Conservation (phyloP, 495 filamentous ascomycete genomes). For the Gamarada debralockiae region DNA sequence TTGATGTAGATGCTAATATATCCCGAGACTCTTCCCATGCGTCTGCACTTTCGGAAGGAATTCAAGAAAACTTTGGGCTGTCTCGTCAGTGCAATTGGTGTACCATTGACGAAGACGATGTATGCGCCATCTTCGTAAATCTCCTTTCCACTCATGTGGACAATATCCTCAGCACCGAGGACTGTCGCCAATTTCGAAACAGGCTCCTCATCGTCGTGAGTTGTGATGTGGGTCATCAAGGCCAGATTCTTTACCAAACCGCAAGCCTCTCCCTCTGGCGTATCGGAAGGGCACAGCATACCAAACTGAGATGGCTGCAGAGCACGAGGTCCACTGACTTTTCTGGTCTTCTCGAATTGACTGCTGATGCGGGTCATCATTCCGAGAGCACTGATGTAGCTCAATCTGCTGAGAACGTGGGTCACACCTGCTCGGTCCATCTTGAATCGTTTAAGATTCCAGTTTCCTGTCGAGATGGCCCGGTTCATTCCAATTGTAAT, state of each 20-base stretch:
- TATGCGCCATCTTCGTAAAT: conserved; percentile 81
- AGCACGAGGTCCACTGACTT: conserved; percentile 91
- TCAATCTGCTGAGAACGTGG: conserved; percentile 90
- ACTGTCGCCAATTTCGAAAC: conserved; percentile 76
- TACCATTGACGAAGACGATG: conserved; percentile 92
- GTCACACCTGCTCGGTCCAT: conserved; percentile 98
- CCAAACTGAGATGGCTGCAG: conserved; percentile 96
- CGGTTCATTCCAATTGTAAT: conserved; percentile 91
- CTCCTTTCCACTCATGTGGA: conserved; percentile 68
- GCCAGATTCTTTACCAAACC: conserved; percentile 98
- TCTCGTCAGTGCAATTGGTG: conserved; percentile 77
- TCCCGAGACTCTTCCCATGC: conserved; percentile 84
- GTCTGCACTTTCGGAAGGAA: conserved; percentile 76
- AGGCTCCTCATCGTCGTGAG: conserved; percentile 85
- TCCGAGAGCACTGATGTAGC: conserved; percentile 95
- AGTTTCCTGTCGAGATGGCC: conserved; percentile 95
- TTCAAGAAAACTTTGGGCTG: conserved; percentile 80
- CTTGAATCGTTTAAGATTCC: conserved; percentile 93
- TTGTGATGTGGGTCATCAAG: conserved; percentile 98
- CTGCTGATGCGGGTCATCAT: conserved; percentile 99
- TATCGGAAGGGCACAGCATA: conserved; percentile 95
- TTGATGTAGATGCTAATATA: conserved; percentile 97
- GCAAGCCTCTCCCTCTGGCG: conserved; percentile 96
- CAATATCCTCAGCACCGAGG: conserved; percentile 75
- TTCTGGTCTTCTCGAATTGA: conserved; percentile 98